Conservation (phyloP, 2,329 filamentous ascomycete species). For the Colletotrichum agaves region DNA sequence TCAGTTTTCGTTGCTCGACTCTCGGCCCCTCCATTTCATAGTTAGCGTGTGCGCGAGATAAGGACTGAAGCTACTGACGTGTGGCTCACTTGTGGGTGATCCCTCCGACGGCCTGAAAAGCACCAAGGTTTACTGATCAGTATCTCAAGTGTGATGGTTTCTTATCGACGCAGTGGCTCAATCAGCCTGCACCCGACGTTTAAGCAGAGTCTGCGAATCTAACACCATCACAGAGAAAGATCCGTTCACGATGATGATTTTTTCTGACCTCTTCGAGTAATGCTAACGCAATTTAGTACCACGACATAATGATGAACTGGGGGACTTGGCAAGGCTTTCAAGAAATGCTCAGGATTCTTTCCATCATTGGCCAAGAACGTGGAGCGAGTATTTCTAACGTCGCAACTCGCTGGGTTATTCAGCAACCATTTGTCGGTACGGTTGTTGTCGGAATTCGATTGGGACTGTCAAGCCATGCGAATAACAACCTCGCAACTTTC, state of each 20-base stretch:
- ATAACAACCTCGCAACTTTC: conserved; percentile 15
- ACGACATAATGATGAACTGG: conserved; percentile 19
- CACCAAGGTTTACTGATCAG: neutral
- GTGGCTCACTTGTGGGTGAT: conserved; percentile 11
- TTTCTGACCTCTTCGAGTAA: neutral
- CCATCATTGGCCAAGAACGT: neutral
- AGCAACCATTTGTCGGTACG: conserved; percentile 9
- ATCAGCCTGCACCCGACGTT: neutral
- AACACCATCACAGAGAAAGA: conserved; percentile 23
- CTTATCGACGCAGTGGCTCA: conserved; percentile 14
- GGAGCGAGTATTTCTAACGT: neutral
- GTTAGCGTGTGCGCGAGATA: conserved; percentile 11
- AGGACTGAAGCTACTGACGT: conserved; percentile 2
- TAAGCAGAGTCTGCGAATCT: neutral
- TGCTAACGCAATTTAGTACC: neutral
- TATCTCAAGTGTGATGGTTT: conserved; percentile 3
- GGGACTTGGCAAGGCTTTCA: conserved; percentile 19
- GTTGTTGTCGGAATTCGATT: conserved; percentile 5
- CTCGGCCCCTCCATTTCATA: conserved; percentile 21
- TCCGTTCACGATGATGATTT: neutral
- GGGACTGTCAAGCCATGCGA: neutral
- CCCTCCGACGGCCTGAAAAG: no score
- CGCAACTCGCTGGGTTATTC: conserved; percentile 19
- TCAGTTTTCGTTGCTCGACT: conserved; percentile 18
- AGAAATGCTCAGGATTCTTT: neutral